Evolutionary conservation across 192 early-diverging fungal species (phyloP), one percentile per base, ranked within the genome.

Genomic region (Podochytrium sp.): DNA sequence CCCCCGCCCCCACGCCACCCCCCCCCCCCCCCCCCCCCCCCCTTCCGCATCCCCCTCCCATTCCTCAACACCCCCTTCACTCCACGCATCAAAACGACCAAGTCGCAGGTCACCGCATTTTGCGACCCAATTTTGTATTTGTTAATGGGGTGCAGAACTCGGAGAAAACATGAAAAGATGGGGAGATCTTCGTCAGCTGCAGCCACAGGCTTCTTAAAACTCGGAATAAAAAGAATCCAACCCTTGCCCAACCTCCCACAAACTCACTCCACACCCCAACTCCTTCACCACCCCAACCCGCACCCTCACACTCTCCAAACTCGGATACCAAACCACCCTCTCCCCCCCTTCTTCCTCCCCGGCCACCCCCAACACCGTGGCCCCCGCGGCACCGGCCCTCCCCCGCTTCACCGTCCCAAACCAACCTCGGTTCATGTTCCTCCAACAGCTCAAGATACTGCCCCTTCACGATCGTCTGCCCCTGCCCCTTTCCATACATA

Each of bases 201-300:
- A 16, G n/a, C n/a, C n/a, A 59, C 12, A 59, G n/a, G 10, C n/a
- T n/a, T n/a, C n/a, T 52, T 52, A 73, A 37, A 73, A 63, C 71
- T 64, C 23, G 32, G 66, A 65, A 37, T 76, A 76, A 72, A 72
- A 78, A 52, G 63, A 78, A 53, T 78, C 76, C 32, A 78, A 53
- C 12, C 76, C 76, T 41, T 78, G 76, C 16, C 76, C 76, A 65
- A 78, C 33, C 41, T 78, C 76, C 76, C 76, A 78, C 2, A 78
- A 37, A 32, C 43, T 53, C 5, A 78, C 42, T 1, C 76, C 70
- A 7, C 39, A 32, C 5, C 76, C 76, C 12, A 78, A 39, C 51
- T 74, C 62, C 25, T 67, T 35, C 5, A 57, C 25, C 25, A 53
- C 10, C n/a, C 51, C 47, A 16, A 78, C 23, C 43, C 76, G 39